A percentile compares a stretch with the other conserved stretches of the same genome.
These are phyloP conservation scores for Peronosclerospora sorghi DNA, from an alignment of 352 stramenopile genomes.

Conservation along the genomic window DNA sequence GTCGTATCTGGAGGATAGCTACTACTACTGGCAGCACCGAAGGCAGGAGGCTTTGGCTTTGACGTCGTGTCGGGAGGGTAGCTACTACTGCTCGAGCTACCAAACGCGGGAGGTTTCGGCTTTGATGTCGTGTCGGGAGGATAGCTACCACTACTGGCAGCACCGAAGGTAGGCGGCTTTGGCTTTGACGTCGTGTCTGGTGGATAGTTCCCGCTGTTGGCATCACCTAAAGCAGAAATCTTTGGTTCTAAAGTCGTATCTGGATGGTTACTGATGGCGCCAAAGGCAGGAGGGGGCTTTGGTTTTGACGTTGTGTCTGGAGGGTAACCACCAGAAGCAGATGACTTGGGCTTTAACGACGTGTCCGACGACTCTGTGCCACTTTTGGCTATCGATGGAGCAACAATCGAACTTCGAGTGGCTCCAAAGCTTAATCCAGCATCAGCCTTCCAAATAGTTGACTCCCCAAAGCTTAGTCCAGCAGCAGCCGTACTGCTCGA, in stretches of 20 bases:
- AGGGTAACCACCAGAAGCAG: constrained; percentile 1
- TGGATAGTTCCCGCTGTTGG: constrained; percentile 13
- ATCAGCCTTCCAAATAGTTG: constrained; percentile 5
- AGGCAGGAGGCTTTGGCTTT: too few species aligned
- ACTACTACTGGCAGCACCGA: too few species aligned
- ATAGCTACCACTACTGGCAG: constrained; percentile 8
- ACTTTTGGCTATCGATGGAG: not conserved
- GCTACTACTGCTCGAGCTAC: too few species aligned
- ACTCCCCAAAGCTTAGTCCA: constrained; percentile 12
- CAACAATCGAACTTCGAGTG: constrained; percentile 1
- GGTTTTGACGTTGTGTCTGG: constrained; percentile 3
- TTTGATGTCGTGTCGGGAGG: constrained; percentile 37
- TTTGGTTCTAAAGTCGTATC: constrained; percentile 27
- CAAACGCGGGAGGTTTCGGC: too few species aligned
- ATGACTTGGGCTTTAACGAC: constrained; percentile 1
- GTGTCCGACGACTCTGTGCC: constrained; percentile 1
- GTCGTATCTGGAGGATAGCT: too few species aligned
- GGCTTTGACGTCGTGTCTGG: constrained; percentile 31
- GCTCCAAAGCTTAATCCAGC: constrained; percentile 4
- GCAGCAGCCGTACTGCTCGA: not conserved
- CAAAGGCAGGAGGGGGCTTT: constrained; percentile 9
- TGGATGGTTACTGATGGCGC: constrained; percentile 16
- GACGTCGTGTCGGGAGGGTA: too few species aligned
- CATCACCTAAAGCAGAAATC: constrained; percentile 14
- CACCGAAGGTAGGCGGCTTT: constrained; percentile 18